Base-by-base conservation (phyloP, 1,139 yeast genomes). In the Zygotorulaspora mrakii region DNA sequence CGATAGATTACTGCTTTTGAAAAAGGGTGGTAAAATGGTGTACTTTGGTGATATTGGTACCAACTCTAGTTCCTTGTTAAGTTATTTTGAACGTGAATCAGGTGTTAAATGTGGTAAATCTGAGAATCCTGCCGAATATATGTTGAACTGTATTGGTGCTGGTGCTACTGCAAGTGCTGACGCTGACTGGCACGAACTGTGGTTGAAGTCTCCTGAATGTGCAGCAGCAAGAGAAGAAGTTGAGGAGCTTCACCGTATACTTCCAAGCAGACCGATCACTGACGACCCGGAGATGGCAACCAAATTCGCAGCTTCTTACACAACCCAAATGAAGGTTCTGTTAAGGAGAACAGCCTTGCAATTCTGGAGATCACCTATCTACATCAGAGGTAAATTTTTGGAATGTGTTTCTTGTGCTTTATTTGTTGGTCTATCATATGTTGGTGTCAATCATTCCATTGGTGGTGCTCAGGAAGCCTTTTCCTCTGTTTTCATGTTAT, bases 101-200 rank as follows among this genome's bases (percentile, higher is more conserved):
- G 77, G 76, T 34, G 57, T 65, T 17, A 59, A 66, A 40, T 74
- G 77, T 63, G 70, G 66, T 28, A 59, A 58, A 6, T 57, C 64
- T 26, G 82, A 76, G 50, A 79, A 79, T 48, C 85, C 84, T 28
- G 85, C 85, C 24, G 85, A 79, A 59, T 78, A 76, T 56, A 77
- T 79, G 53, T 64, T 79, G 53, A 76, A 77, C 47, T 74, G 76
- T 48, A 76, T 78, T 55, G 83, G 82, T 46, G 83, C 82, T 20
- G 82, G 82, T 61, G 82, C 82, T n/a, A 76, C 81, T 39, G 80
- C 81, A 16, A 49, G 64, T 31, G 66, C 70, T 16, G 50, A 57
- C 17, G 63, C 64, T 41, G 74, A 74, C 52, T 74, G 76, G 73
- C 66, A 66, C 54, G 68, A 70, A 17, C 55, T 70, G 29, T 74